A percentile compares a stretch with the other conserved stretches of the same genome.
Evolutionary conservation across 2,329 filamentous ascomycete species (phyloP).

Genomic region (Colletotrichum navitas): DNA sequence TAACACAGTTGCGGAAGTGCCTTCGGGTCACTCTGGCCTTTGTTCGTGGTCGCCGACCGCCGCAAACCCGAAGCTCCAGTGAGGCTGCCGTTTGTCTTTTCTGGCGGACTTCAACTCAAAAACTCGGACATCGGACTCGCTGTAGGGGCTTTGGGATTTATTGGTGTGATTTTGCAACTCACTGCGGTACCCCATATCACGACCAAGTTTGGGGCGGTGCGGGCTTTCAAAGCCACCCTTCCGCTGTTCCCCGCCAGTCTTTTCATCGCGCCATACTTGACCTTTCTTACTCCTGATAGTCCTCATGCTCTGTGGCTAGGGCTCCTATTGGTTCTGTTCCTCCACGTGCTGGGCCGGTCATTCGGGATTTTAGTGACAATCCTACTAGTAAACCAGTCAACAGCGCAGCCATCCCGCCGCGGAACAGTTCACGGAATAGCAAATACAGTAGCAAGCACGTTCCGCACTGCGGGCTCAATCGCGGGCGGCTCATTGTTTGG

Average conservation of each 20-base stretch:
- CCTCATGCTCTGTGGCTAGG: not conserved
- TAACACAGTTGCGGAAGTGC: not conserved
- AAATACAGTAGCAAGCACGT: conserved; percentile 5
- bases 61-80: conserved; percentile 1
- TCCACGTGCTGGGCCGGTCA: not conserved
- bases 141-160: not conserved
- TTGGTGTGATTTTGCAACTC: conserved; percentile 1
- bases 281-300: not conserved
- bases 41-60: conserved; percentile 10
- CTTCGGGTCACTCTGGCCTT: conserved; percentile 11
- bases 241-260: conserved; percentile 7
- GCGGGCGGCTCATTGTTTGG: not conserved
- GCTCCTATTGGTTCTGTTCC: not conserved
- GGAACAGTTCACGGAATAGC: conserved; percentile 15
- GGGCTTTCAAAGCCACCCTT: conserved; percentile 6
- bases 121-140: conserved; percentile 1
- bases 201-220: not conserved
- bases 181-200: conserved; percentile 1
- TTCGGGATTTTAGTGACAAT: conserved; percentile 7
- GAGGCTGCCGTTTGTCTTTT: not conserved
- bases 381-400: conserved; percentile 3
- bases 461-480: not conserved
- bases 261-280: not conserved
- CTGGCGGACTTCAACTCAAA: conserved; percentile 2
- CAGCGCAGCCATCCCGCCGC: not conserved